Percentiles rank a stretch among this genome's conserved stretches.
Evolutionary conservation across 169 alveolate species (phyloP).

Genomic region (Plasmodium chabaudi): DNA sequence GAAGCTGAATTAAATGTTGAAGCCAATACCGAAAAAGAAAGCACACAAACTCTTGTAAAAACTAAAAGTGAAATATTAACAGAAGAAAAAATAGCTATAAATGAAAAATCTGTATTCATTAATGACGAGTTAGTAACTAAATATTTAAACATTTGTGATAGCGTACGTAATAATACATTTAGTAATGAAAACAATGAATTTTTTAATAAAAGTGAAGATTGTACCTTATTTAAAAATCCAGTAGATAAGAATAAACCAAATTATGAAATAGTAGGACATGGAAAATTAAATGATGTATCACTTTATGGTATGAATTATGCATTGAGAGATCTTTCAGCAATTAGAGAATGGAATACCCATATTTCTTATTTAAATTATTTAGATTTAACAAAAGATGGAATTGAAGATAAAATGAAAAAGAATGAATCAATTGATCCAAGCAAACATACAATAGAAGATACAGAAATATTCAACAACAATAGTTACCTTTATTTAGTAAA

Average conservation of each 20-base stretch:
- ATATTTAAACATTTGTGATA: slow-evolving; percentile 20
- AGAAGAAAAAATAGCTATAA: not conserved
- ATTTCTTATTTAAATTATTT: slow-evolving; percentile 29
- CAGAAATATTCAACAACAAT: not conserved
- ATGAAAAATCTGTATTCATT: slow-evolving; percentile 2
- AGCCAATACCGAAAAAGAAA: not conserved
- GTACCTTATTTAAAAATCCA: slow-evolving; percentile 20
- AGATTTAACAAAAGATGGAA: not conserved
- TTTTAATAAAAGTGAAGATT: slow-evolving; percentile 1
- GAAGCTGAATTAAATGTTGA: not conserved
- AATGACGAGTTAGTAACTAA: not conserved
- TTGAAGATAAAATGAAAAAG: not conserved
- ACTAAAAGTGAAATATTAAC: not conserved
- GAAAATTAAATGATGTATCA: slow-evolving; percentile 33
- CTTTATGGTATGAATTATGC: slow-evolving; percentile 26
- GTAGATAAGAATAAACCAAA: slow-evolving; percentile 15
- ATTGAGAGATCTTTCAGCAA: slow-evolving; percentile 1
- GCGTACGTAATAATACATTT: slow-evolving; percentile 7
- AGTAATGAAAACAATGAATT: not conserved
- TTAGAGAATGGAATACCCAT: slow-evolving; percentile 46
- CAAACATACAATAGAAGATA: slow-evolving; percentile 11
- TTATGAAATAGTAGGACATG: slow-evolving; percentile 46
- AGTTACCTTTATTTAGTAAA: slow-evolving; percentile 18
- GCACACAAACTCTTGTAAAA: not conserved
- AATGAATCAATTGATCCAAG: slow-evolving; percentile 2